A percentile compares a stretch with the other conserved stretches of the same genome.
Evolutionary conservation across 768 basidiomycete species (phyloP).

Genomic region (Lyophyllum semitale): DNA sequence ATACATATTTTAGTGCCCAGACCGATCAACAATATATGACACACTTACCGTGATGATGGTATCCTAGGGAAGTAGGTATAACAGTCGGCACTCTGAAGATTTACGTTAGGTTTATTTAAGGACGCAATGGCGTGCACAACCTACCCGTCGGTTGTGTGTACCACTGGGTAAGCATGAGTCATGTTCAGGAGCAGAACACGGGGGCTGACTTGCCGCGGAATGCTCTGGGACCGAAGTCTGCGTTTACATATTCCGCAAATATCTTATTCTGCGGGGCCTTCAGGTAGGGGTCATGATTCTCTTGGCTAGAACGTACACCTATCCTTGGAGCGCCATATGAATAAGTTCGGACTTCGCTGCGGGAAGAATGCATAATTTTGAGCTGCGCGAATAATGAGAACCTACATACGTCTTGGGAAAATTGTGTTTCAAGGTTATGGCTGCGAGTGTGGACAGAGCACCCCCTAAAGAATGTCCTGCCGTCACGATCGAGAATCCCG

Average conservation of each 20-base stretch:
- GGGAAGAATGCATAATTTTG: not conserved
- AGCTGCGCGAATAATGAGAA: not conserved
- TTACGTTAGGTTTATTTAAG: not conserved
- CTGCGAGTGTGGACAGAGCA: conserved; percentile 48
- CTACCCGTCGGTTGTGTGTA: conserved; percentile 53
- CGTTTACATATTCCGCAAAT: conserved; percentile 48
- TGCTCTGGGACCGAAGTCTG: conserved; percentile 37
- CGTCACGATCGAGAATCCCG: conserved; percentile 42
- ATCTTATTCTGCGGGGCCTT: conserved; percentile 37
- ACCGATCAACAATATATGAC: not conserved
- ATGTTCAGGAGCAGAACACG: not conserved
- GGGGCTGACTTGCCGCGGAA: conserved; percentile 38
- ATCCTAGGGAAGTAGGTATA: conserved; percentile 48
- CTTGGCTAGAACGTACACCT: conserved; percentile 35
- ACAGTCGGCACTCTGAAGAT: conserved; percentile 51
- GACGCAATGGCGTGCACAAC: not conserved
- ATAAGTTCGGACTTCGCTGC: conserved; percentile 41
- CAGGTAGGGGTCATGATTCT: not conserved
- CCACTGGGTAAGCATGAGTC: conserved; percentile 33
- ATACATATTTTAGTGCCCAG: not conserved
- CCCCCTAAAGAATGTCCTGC: conserved; percentile 60
- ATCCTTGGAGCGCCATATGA: conserved; percentile 53
- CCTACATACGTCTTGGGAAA: conserved; percentile 36
- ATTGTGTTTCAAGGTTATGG: conserved; percentile 43
- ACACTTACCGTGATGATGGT: conserved; percentile 51